Evolutionary conservation across 768 basidiomycete species (phyloP), one percentile per base, ranked within the genome.

Genomic region (Mycena alexandri): DNA sequence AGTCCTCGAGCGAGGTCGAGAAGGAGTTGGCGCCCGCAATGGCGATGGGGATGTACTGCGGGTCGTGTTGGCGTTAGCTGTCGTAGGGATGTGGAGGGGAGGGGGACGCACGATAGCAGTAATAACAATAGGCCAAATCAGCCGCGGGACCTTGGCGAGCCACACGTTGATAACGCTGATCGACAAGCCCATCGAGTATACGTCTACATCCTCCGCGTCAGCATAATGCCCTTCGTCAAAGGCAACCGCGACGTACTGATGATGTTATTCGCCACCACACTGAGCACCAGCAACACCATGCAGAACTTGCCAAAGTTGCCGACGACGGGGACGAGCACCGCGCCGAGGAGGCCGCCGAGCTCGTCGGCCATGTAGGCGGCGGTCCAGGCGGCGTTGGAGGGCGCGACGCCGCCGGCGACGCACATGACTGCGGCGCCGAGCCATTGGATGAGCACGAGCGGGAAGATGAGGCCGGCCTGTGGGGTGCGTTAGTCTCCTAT

Each of bases 281-380:
- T 77, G 44, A 85, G 75, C 5, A 84, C 83, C 38, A 86, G 79
- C 41, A 92, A 74, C 55, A 89, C 86, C 3, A 85, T 85, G 59
- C 89, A 78, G 79, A 89, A 85, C 67, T 86, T 86, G 12, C 87
- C 83, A 73, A 88, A 88, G 61, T 80, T 80, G 19, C 87, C 86
- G 3, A 78, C 80, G 24, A 53, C 70, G 7, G 87, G 87, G 42
- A 77, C 76, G 21, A 88, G 79, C 78, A 88, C 84, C 5, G 86
- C 82, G 16, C 79, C 79, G 65, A 87, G 73, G 4, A 87, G 79
- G 12, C 84, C 85, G 41, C 86, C 86, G 44, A 85, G 80, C 69
- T 80, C 80, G 42, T 80, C 75, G 12, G 71, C 66, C 0, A 53
- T 72, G 72, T 81, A 84, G 0, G 76, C 79, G 5, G 72, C 79